A percentile compares a stretch with the other conserved stretches of the same genome.
Evolutionary conservation across 805 yeast genomes (phyloP).

Genomic region (Candida arabinofermentans): DNA sequence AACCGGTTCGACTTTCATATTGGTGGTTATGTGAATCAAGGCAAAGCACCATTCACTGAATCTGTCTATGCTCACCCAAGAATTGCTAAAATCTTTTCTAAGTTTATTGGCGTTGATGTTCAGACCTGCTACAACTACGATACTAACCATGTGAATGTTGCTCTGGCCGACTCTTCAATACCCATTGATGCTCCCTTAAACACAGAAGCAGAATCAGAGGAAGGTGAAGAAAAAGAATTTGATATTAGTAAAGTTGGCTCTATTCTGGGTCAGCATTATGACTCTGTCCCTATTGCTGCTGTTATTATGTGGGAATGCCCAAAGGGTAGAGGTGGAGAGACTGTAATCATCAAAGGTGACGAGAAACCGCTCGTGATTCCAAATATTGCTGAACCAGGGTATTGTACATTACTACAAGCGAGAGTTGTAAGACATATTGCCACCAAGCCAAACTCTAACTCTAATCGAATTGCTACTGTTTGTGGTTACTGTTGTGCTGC

Average conservation of each 20-base stretch:
- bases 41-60: slow-evolving; percentile 41
- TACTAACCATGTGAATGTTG: slow-evolving; percentile 48
- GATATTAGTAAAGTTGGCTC: slow-evolving; percentile 32
- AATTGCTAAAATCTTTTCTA: slow-evolving; percentile 43
- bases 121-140: slow-evolving; percentile 48
- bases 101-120: slow-evolving; percentile 47
- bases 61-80: slow-evolving; percentile 51
- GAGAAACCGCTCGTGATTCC: slow-evolving; percentile 23
- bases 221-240: slow-evolving; percentile 26
- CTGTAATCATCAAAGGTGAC: slow-evolving; percentile 44
- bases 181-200: slow-evolving; percentile 18
- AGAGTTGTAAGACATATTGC: slow-evolving; percentile 45
- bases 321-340: slow-evolving; percentile 46
- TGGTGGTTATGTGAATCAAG: slow-evolving; percentile 43
- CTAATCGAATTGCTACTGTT: slow-evolving; percentile 33
- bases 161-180: slow-evolving; percentile 29
- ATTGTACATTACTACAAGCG: slow-evolving; percentile 44
- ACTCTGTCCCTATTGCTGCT: slow-evolving; percentile 45
- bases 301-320: slow-evolving; percentile 48
- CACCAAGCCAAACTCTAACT: slow-evolving; percentile 37
- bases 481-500: slow-evolving; percentile 29
- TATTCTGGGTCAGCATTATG: slow-evolving; percentile 45
- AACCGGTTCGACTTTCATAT: slow-evolving; percentile 41
- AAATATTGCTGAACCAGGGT: slow-evolving; percentile 41
- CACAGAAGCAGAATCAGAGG: slow-evolving; percentile 9